Percentiles rank a stretch among this genome's conserved stretches.
Evolutionary conservation across 352 stramenopile genomes (phyloP).

Genomic region (Elongisporangium senticosum): DNA sequence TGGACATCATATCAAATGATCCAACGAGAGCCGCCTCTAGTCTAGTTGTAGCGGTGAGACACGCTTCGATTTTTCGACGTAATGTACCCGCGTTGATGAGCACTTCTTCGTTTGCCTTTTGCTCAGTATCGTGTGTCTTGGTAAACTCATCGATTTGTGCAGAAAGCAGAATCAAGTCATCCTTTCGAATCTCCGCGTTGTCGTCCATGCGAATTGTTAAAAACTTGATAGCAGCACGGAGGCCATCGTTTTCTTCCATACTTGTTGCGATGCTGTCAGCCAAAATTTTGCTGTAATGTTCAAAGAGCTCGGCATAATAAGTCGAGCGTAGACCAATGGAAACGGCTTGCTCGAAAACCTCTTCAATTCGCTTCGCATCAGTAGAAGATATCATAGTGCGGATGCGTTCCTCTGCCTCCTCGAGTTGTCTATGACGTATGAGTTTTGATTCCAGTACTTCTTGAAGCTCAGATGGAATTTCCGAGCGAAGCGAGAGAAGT

Average conservation of each 20-base stretch:
- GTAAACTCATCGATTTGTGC: constrained; percentile 50
- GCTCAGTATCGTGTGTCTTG: constrained; percentile 19
- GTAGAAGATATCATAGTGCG: constrained; percentile 21
- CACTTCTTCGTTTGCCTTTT: constrained; percentile 24
- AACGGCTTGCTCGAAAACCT: constrained; percentile 48
- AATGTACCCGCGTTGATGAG: constrained; percentile 39
- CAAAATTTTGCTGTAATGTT: constrained; percentile 26
- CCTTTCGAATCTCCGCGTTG: constrained; percentile 55
- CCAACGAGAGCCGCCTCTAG: constrained; percentile 40
- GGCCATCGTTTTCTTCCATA: constrained; percentile 22
- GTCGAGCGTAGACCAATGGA: constrained; percentile 49
- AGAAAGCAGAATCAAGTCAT: constrained; percentile 45
- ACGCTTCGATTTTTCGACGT: constrained; percentile 38
- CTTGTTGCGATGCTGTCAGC: constrained; percentile 7
- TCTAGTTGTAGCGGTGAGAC: constrained; percentile 34
- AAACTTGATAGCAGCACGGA: constrained; percentile 53
- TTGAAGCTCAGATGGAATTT: constrained; percentile 17
- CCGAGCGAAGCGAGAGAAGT: constrained; percentile 17
- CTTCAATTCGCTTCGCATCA: constrained; percentile 35
- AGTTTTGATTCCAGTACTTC: constrained; percentile 36
- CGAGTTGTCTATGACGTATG: constrained; percentile 33
- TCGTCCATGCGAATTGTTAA: constrained; percentile 38
- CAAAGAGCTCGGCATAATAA: constrained; percentile 42
- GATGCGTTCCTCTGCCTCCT: constrained; percentile 31
- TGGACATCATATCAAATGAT: constrained; percentile 34